Evolutionary conservation across 2,329 filamentous ascomycete genomes (phyloP).

Genomic region (Fusarium nodosum): DNA sequence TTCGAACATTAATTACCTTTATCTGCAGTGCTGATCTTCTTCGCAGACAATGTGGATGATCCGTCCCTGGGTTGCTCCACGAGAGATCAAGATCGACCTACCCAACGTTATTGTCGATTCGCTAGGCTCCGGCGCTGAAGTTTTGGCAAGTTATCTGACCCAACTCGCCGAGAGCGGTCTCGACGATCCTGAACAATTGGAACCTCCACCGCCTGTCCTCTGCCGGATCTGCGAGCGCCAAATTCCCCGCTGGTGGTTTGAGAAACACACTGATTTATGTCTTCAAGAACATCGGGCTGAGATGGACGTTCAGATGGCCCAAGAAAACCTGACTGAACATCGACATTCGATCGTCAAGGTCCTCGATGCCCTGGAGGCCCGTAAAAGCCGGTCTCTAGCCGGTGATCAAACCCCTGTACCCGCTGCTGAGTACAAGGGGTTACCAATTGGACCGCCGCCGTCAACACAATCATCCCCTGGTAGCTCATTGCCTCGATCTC

Average conservation of each 20-base stretch:
- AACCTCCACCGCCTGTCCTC: slow-evolving; percentile 88
- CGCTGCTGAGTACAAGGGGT: slow-evolving; percentile 86
- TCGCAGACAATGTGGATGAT: slow-evolving; percentile 99
- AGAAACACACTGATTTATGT: slow-evolving; percentile 97
- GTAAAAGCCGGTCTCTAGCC: slow-evolving; percentile 73
- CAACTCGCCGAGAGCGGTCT: slow-evolving; percentile 85
- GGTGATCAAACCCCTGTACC: slow-evolving; percentile 67
- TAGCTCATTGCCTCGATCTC: slow-evolving; percentile 77
- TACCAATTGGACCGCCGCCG: slow-evolving; percentile 83
- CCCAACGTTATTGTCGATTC: slow-evolving; percentile 91
- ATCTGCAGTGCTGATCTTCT: slow-evolving; percentile 48
- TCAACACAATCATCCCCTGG: slow-evolving; percentile 79
- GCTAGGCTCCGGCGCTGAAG: slow-evolving; percentile 92
- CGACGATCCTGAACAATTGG: slow-evolving; percentile 80
- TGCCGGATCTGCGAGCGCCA: slow-evolving; percentile 98
- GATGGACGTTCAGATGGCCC: slow-evolving; percentile 96
- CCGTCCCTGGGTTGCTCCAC: slow-evolving; percentile 86
- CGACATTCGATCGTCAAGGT: slow-evolving; percentile 95
- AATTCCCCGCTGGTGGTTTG: slow-evolving; percentile 99
- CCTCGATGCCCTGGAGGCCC: slow-evolving; percentile 88
- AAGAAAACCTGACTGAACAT: slow-evolving; percentile 92
- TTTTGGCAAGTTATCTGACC: slow-evolving; percentile 93
- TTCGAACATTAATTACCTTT: background rate
- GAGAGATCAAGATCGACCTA: slow-evolving; percentile 96
- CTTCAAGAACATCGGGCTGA: slow-evolving; percentile 96